Evolutionary conservation across 768 basidiomycete genomes (phyloP), one percentile per base, ranked within the genome.

Genomic region (Boletus huronensis): DNA sequence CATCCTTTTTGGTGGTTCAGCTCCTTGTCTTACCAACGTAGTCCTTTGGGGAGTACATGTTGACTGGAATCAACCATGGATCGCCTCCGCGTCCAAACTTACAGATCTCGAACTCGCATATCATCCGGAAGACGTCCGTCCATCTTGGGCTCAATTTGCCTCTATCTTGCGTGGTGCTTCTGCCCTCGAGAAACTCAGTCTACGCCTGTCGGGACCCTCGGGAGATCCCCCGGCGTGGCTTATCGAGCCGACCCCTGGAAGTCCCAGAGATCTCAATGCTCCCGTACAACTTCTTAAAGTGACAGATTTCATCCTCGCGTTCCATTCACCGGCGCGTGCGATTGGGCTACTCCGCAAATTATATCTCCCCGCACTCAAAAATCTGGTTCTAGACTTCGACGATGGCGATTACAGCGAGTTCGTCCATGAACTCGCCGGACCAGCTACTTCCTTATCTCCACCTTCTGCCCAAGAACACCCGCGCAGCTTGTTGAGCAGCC

Each of bases 1-100:
- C 70, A 70, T 76, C 11, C 74, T 81, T 17, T 83, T 89, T 61
- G 75, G 80, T 3, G 76, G 78, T 25, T 76, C 76, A 17, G 69
- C 71, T 8, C 88, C 88, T 1, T 75, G 72, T 8, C 71, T 90
- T 14, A 70, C 65, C 19, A 61, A 70, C 5, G 67, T 82, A 32
- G 71, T 73, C 10, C 72, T 90, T 26, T 87, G 84, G 82, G 87
- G 86, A 36, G 83, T 88, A 5, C 87, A 87, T 57, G 67, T 90
- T 32, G 77, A 83, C 53, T 90, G 88, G 88, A 72, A 77, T 29
- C 71, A 74, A 32, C 72, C 76, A 16, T 64, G 75, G 21, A 57
- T 70, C 28, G 29, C 53, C 6, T 58, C 64, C 4, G 64, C 65
- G 2, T n/a, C 56, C 28, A 60, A 56, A 8, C 70, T 90, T 28